Evolutionary conservation across 768 basidiomycete genomes (phyloP), one percentile per base, ranked within the genome.

Genomic region (Calocera cornea): DNA sequence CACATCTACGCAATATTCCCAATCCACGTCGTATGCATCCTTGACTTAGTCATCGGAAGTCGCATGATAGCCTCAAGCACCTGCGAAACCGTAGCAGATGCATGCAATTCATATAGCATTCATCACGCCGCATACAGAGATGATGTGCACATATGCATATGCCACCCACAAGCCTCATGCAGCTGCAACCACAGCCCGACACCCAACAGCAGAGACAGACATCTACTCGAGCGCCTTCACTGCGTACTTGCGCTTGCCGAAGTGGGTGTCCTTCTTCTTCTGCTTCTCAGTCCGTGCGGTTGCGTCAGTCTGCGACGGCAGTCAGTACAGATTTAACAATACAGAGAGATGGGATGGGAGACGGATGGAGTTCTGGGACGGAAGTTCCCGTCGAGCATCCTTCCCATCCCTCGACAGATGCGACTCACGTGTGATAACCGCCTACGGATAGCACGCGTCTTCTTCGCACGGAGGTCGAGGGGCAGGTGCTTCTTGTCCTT

Each of bases 401-500:
- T 19, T 19, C 44, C 54, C 54, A 60, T 16, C 27, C 31, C 2
- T 44, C 24, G 60, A 65, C 36, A 33, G 65, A 27, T 19, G 64
- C 19, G 12, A 76, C 86, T 67, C 69, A 92, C 92, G 82, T 88
- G 87, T 73, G 92, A 93, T 80, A 99, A 79, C 77, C 93, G 86
- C 80, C 95, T 85, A 77, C 97, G 87, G 83, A 99, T 97, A 44
- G 97, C 97, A 73, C 97, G 89, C 70, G 97, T 99, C 87, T 89
- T 95, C 89, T 98, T 99, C 71, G 86, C 79, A 72, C 97, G 91
- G 76, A 99, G 89, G 83, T 99, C 97, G 72, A 98, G 92, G 70
- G 97, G 97, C 71, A 91, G 82, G 81, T 90, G 91, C 77, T 92
- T 95, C 87, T 95, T 95, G 78, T 83, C 80, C 85, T 95, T 95